Evolutionary conservation across 2,329 filamentous ascomycete genomes (phyloP).

Genomic region (Metarhizium humberi): DNA sequence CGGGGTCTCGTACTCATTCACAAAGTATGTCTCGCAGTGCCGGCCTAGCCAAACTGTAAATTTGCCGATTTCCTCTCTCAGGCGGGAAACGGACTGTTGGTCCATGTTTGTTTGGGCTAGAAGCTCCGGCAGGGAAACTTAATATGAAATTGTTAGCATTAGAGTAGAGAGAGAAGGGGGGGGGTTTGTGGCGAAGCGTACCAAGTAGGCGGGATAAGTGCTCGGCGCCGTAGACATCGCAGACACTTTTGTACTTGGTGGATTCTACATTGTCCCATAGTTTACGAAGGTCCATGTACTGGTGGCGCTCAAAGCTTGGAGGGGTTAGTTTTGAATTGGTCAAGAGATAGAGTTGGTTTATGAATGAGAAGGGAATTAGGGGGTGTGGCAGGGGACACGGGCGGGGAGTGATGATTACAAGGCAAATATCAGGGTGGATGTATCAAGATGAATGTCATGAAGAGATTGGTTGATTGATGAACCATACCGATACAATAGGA

Average conservation of each 20-base stretch:
- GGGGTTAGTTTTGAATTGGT: not conserved
- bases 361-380: no score
- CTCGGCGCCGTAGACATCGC: constrained; percentile 86
- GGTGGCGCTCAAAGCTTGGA: constrained; percentile 76
- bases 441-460: not conserved
- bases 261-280: constrained; percentile 54
- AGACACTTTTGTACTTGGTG: constrained; percentile 59
- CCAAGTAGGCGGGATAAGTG: constrained; percentile 84
- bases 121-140: constrained; percentile 84
- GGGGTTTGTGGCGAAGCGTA: constrained; percentile 32
- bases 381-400: not conserved
- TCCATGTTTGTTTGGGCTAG: constrained; percentile 99
- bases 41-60: constrained; percentile 79
- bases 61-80: constrained; percentile 81
- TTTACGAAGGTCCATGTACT: constrained; percentile 72
- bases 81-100: constrained; percentile 74
- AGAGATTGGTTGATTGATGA: not conserved
- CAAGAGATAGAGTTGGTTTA: no score
- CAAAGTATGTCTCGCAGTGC: constrained; percentile 69
- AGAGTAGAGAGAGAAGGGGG: not conserved
- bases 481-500: constrained; percentile 69
- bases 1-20: constrained; percentile 64
- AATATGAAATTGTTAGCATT: not conserved
- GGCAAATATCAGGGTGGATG: not conserved
- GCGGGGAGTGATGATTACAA: not conserved